Percentiles rank a stretch among this genome's conserved stretches.
Evolutionary conservation across 352 stramenopile species (phyloP).

Genomic region (Phytopythium chamaehyphon): DNA sequence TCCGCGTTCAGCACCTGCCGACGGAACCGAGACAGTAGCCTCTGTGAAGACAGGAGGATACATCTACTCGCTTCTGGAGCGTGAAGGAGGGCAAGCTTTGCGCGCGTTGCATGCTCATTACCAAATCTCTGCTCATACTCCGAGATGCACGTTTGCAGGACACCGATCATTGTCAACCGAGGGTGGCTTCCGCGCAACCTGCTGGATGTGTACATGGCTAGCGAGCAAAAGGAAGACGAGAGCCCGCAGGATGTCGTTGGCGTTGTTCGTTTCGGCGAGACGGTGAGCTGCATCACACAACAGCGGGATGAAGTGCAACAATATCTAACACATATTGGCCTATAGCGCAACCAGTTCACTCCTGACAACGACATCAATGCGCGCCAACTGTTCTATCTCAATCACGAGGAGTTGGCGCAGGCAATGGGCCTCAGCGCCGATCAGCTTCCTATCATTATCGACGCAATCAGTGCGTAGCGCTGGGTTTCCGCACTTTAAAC

Average conservation of each 20-base stretch:
- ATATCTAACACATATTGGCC: not conserved
- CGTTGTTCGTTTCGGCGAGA: slow-evolving; percentile 76
- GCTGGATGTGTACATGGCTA: slow-evolving; percentile 63
- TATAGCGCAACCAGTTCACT: slow-evolving; percentile 73
- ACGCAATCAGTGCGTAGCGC: slow-evolving; percentile 46
- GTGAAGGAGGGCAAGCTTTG: slow-evolving; percentile 49
- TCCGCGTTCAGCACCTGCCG: slow-evolving; percentile 73
- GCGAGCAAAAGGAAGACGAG: slow-evolving; percentile 50
- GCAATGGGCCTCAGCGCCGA: slow-evolving; percentile 67
- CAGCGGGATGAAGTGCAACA: not conserved
- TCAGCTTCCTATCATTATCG: slow-evolving; percentile 71
- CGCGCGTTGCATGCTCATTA: too few species aligned
- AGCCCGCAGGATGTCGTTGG: slow-evolving; percentile 54
- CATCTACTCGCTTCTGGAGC: slow-evolving; percentile 78
- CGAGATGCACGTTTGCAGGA: slow-evolving; percentile 26
- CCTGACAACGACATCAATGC: slow-evolving; percentile 71
- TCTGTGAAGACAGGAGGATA: slow-evolving; percentile 82
- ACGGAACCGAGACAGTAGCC: slow-evolving; percentile 70
- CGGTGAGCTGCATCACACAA: slow-evolving; percentile 24
- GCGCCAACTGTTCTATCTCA: slow-evolving; percentile 81
- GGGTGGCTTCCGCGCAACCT: slow-evolving; percentile 78
- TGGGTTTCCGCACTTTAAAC: not conserved
- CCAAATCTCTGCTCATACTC: not conserved
- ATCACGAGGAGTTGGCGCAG: slow-evolving; percentile 71
- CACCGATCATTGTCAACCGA: slow-evolving; percentile 81